Percentiles rank a stretch among this genome's conserved stretches.
These are phyloP conservation scores for Nyctanthes arbortristis DNA, from an alignment of 257 asterid genomes.

Conservation along the genomic window DNA sequence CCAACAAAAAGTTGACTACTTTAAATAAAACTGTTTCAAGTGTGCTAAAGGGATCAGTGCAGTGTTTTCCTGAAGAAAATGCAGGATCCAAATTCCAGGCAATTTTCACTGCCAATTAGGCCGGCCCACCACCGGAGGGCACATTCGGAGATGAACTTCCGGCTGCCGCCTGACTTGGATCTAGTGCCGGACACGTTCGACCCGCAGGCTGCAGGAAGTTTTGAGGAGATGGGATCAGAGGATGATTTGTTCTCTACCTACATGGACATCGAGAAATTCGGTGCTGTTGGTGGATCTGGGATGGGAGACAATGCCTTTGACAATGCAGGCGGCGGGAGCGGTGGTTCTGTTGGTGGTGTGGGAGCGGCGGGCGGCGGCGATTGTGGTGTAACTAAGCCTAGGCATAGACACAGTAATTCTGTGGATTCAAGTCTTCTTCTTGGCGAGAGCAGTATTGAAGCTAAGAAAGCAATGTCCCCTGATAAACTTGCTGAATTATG, in stretches of 20 bases:
- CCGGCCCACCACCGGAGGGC: slow-evolving; percentile 51
- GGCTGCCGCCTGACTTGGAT: slow-evolving; percentile 51
- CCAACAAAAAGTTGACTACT: not conserved
- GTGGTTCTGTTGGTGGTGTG: slow-evolving; percentile 30
- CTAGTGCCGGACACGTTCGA: slow-evolving; percentile 42
- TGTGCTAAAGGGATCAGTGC: not conserved
- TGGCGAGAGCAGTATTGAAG: slow-evolving; percentile 64
- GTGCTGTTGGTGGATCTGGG: slow-evolving; percentile 40
- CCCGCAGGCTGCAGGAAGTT: slow-evolving; percentile 38
- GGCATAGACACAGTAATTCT: slow-evolving; percentile 69
- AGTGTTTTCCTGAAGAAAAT: not conserved
- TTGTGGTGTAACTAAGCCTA: slow-evolving; percentile 22
- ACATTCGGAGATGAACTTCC: slow-evolving; percentile 52
- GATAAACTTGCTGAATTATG: slow-evolving; percentile 94
- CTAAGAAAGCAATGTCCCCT: slow-evolving; percentile 98
- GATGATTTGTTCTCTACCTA: slow-evolving; percentile 64
- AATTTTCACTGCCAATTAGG: slow-evolving; percentile 8
- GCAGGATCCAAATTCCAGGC: slow-evolving; percentile 1
- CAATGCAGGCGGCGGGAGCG: slow-evolving; percentile 36
- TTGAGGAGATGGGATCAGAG: slow-evolving; percentile 66
- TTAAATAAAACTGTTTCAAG: not conserved
- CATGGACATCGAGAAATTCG: slow-evolving; percentile 70
- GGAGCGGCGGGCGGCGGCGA: slow-evolving; percentile 28
- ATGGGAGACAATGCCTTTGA: slow-evolving; percentile 10
- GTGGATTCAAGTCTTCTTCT: slow-evolving; percentile 69